These are phyloP conservation scores for Lolium perenne DNA, from an alignment of 176 grass and related monocot species.

Conservation along the genomic window DNA sequence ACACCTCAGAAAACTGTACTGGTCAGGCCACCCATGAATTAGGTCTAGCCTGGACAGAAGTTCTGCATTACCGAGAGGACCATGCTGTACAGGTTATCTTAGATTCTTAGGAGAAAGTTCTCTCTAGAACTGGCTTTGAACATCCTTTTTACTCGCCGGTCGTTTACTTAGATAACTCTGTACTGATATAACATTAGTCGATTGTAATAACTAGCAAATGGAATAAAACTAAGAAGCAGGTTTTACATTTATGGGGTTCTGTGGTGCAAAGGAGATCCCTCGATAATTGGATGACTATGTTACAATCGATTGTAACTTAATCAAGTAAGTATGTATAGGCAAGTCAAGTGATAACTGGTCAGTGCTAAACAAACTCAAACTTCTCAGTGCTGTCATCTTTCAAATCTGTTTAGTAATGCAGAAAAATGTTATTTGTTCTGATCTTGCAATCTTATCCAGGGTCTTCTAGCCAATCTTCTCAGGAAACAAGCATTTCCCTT, in stretches of 20 bases:
- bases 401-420: neutral
- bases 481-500: constrained; percentile 1
- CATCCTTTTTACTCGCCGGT: neutral
- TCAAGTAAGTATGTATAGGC: constrained; percentile 12
- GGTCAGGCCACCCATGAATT: neutral
- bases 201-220: neutral
- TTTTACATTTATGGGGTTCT: neutral
- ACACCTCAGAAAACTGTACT: neutral
- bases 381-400: neutral
- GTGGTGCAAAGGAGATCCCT: neutral
- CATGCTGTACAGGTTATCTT: neutral
- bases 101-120: neutral
- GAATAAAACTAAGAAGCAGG: neutral
- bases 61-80: neutral
- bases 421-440: neutral
- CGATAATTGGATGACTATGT: neutral
- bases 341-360: constrained; percentile 4
- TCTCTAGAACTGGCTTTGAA: neutral
- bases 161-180: neutral
- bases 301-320: neutral
- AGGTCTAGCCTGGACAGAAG: neutral
- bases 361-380: constrained; percentile 4
- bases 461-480: neutral
- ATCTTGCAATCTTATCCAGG: constrained; percentile 9
- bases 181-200: neutral